phyloP scores from a whole-genome alignment of 1,284 basidiomycete species.

The Pseudozyma sp. region DNA sequence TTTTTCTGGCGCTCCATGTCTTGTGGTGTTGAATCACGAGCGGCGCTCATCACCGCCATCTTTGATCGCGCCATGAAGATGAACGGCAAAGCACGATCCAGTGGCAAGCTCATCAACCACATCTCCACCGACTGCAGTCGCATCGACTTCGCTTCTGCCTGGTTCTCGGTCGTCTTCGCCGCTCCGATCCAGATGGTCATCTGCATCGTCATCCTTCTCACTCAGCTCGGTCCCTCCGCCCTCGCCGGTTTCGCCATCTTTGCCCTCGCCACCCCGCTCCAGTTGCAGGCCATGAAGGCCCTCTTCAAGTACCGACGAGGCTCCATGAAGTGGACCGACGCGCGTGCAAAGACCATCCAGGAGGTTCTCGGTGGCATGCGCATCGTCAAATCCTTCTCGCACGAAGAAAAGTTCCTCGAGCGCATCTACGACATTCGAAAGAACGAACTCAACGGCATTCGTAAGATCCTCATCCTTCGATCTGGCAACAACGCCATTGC shows the following conservation, averaged over 20 bases:
- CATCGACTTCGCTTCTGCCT: conserved; percentile 88
- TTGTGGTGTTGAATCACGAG: conserved; percentile 78
- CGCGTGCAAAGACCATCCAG: conserved; percentile 69
- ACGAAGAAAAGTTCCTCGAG: conserved; percentile 70
- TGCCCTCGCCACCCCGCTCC: conserved; percentile 75
- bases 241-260: conserved; percentile 87
- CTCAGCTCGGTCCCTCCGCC: conserved; percentile 81
- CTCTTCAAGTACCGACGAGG: conserved; percentile 80
- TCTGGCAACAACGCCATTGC: conserved; percentile 78
- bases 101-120: conserved; percentile 88
- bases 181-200: conserved; percentile 72
- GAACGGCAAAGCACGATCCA: conserved; percentile 83
- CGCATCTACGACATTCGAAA: conserved; percentile 79
- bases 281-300: conserved; percentile 79
- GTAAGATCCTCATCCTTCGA: conserved; percentile 79
- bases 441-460: conserved; percentile 82
- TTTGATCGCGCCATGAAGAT: conserved; percentile 83
- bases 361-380: conserved; percentile 66
- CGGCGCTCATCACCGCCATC: conserved; percentile 87
- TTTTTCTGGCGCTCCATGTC: conserved; percentile 76
- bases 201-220: conserved; percentile 75
- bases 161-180: conserved; percentile 81
- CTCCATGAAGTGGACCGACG: conserved; percentile 89
- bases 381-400: conserved; percentile 66
- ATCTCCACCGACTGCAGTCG: conserved; percentile 91